phyloP scores from a whole-genome alignment of 1,284 basidiomycete genomes.

The Puccinia sorghi region DNA sequence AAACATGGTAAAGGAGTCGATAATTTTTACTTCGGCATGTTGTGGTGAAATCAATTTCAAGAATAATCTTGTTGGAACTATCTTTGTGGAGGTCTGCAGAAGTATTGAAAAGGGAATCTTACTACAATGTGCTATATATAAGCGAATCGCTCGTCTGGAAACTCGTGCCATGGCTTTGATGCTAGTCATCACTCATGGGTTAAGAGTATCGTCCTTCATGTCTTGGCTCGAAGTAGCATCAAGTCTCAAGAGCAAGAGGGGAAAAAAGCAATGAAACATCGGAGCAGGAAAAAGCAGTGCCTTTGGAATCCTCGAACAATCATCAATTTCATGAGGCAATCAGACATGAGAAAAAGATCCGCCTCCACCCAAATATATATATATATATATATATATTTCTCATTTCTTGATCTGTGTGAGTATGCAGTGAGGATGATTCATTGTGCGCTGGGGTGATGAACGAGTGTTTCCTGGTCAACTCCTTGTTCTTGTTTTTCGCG shows the following conservation, averaged over 20 bases:
- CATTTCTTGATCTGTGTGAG: neutral
- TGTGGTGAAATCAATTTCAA: neutral
- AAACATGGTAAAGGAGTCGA: too few species aligned
- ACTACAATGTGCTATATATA: neutral
- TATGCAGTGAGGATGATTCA: neutral
- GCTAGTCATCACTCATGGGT: neutral
- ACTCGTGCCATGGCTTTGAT: conserved; percentile 4
- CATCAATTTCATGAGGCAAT: neutral
- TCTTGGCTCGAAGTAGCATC: neutral
- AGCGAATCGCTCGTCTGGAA: neutral
- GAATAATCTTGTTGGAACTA: too few species aligned
- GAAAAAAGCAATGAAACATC: neutral
- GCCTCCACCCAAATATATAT: neutral
- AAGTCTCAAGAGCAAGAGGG: too few species aligned
- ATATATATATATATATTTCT: neutral
- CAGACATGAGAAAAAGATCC: neutral
- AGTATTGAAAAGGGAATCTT: neutral
- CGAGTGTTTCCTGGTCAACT: neutral
- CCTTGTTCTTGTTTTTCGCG: conserved; percentile 16
- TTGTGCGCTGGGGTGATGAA: conserved; percentile 4
- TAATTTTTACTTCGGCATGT: neutral
- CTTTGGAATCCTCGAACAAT: conserved; percentile 4
- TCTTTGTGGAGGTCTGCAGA: too few species aligned
- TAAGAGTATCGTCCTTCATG: neutral
- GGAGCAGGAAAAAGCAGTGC: neutral